Percentiles rank a stretch among this genome's conserved stretches.
phyloP scores from a whole-genome alignment of 257 asterid genomes.

The Solanum rostratum region DNA sequence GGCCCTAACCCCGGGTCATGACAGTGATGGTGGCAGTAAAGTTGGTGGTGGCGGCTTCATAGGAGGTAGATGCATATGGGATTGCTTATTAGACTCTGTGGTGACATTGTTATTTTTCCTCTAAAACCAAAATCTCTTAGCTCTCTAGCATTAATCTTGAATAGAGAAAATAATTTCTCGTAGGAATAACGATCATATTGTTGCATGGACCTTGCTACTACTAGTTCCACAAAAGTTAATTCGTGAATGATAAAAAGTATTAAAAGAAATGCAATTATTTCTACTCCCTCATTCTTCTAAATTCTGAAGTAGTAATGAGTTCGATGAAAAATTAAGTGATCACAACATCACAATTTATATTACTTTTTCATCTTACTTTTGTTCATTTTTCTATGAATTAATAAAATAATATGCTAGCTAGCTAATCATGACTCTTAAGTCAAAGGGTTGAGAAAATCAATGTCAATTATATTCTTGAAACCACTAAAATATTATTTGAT shows the following conservation, averaged over 20 bases:
- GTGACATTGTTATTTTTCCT: not conserved
- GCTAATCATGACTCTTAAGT: not conserved
- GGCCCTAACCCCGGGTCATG: too few relatives aligned
- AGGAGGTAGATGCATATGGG: not conserved
- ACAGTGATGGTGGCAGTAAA: not conserved
- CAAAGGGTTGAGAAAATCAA: not conserved
- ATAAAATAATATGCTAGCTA: not conserved
- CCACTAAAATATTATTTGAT: not conserved
- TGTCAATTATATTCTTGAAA: not conserved
- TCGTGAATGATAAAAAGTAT: not conserved
- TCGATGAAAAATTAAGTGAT: not conserved
- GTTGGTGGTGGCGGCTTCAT: not conserved
- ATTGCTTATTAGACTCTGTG: not conserved
- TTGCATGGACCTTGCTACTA: not conserved
- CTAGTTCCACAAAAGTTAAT: not conserved
- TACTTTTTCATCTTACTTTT: not conserved
- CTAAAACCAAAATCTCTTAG: not conserved
- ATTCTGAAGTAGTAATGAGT: not conserved
- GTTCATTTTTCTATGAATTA: not conserved
- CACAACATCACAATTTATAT: not conserved
- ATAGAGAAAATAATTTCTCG: not conserved
- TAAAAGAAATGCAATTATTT: not conserved
- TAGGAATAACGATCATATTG: not conserved
- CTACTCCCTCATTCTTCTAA: not conserved
- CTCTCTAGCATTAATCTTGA: not conserved